Evolutionary conservation across 495 filamentous ascomycete genomes (phyloP).

Genomic region (Penicillium turbatum): DNA sequence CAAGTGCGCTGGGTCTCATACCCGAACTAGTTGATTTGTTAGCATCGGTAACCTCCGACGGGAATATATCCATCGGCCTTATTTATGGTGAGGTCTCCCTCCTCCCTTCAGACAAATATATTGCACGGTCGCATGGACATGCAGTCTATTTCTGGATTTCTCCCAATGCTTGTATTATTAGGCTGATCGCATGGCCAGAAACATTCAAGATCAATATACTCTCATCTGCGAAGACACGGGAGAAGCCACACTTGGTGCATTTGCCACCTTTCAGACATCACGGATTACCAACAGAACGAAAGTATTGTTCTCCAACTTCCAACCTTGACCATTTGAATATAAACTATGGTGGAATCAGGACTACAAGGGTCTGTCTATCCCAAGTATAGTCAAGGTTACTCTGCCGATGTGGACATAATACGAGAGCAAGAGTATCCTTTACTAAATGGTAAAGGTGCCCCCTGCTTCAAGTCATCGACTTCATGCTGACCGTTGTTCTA

Average conservation of each 20-base stretch:
- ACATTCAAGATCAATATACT: not conserved
- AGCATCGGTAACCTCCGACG: conserved; percentile 16
- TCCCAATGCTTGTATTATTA: conserved; percentile 1
- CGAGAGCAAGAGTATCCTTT: conserved; percentile 76
- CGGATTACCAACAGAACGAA: not conserved
- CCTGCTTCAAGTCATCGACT: not conserved
- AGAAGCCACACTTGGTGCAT: not conserved
- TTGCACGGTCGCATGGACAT: conserved; percentile 6
- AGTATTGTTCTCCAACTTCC: not conserved
- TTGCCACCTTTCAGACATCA: not conserved
- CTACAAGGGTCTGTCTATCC: not conserved
- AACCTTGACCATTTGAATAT: not conserved
- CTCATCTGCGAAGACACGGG: not conserved
- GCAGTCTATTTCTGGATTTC: conserved; percentile 10
- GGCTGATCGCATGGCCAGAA: conserved; percentile 3
- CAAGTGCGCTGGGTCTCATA: not conserved
- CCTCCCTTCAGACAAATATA: conserved; percentile 4
- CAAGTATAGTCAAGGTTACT: conserved; percentile 49
- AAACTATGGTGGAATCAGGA: conserved; percentile 12
- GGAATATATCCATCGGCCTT: conserved; percentile 16
- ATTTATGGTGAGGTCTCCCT: conserved; percentile 12
- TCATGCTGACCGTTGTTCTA: not conserved
- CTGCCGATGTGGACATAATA: conserved; percentile 60
- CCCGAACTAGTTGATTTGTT: conserved; percentile 4
- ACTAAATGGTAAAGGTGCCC: conserved; percentile 56